A percentile compares a stretch with the other conserved stretches of the same genome.
Conservation (phyloP, 2,329 filamentous ascomycete species). For the Boeremia lycopersici region DNA sequence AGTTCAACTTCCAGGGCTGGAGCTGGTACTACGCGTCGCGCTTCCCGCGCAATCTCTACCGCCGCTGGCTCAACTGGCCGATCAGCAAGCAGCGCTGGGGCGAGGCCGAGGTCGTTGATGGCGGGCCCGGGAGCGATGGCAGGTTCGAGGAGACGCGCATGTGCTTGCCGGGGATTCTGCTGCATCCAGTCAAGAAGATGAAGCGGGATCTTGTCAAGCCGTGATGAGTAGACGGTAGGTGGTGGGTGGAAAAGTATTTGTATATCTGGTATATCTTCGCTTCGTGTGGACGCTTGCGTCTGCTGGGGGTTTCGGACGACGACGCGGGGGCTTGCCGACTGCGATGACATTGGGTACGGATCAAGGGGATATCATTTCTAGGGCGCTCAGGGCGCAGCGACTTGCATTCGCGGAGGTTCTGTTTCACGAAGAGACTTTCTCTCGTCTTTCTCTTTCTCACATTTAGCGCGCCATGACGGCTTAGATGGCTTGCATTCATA, state of each 20-base stretch:
- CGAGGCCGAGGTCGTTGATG: conserved; percentile 68
- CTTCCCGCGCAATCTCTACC: conserved; percentile 81
- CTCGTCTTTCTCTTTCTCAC: background rate
- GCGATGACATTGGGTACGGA: too few relatives aligned
- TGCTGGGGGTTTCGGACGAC: too few relatives aligned
- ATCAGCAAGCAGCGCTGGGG: conserved; percentile 81
- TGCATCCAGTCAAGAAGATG: conserved; percentile 83
- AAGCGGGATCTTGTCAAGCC: conserved; percentile 30
- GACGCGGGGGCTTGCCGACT: too few relatives aligned
- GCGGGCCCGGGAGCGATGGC: conserved; percentile 49
- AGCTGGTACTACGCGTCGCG: conserved; percentile 92
- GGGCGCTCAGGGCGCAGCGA: background rate
- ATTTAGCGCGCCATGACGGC: background rate
- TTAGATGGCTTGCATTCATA: background rate
- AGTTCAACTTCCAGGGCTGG: conserved; percentile 85
- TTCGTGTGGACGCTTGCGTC: too few relatives aligned
- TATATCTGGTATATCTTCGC: too few relatives aligned
- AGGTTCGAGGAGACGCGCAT: conserved; percentile 71
- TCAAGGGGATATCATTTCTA: background rate
- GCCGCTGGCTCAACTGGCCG: conserved; percentile 82
- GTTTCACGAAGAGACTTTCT: too few relatives aligned
- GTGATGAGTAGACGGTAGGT: background rate
- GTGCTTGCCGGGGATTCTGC: conserved; percentile 87
- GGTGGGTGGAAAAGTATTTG: background rate
- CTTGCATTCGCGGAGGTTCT: too few relatives aligned